These are phyloP conservation scores for Xylariaceae sp. DNA, from an alignment of 2,329 filamentous ascomycete species.

Conservation along the genomic window DNA sequence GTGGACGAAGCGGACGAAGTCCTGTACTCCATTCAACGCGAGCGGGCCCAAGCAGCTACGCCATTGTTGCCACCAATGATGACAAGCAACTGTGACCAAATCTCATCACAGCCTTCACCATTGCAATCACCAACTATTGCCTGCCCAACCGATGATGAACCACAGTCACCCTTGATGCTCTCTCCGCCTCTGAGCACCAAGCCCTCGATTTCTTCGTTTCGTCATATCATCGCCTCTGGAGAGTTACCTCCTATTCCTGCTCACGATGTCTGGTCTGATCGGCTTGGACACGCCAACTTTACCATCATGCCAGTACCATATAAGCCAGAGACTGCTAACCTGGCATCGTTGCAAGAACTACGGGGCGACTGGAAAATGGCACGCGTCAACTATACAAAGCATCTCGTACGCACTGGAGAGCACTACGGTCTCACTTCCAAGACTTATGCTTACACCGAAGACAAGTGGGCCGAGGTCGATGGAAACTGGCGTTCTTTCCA, in stretches of 20 bases:
- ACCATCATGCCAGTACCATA: conserved; percentile 83
- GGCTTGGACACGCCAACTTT: conserved; percentile 90
- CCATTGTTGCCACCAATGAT: conserved; percentile 82
- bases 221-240: conserved; percentile 40
- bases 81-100: conserved; percentile 56
- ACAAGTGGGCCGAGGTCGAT: conserved; percentile 85
- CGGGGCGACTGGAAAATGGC: conserved; percentile 80
- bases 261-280: conserved; percentile 78
- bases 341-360: conserved; percentile 59
- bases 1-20: conserved; percentile 51
- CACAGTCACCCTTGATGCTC: conserved; percentile 41
- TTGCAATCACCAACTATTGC: conserved; percentile 80
- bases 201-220: conserved; percentile 75
- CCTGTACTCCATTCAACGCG: conserved; percentile 54
- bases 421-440: conserved; percentile 89
- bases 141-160: conserved; percentile 46
- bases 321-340: conserved; percentile 59
- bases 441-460: conserved; percentile 79
- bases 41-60: conserved; percentile 66
- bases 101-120: conserved; percentile 64
- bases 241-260: conserved; percentile 52
- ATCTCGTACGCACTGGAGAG: conserved; percentile 82
- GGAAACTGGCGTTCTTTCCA: conserved; percentile 69
- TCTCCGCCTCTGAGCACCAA: conserved; percentile 75
- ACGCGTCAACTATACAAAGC: conserved; percentile 82